A percentile compares a stretch with the other conserved stretches of the same genome.
These are phyloP conservation scores for Boletus sp. DNA, from an alignment of 1,284 basidiomycete genomes.

Conservation along the genomic window DNA sequence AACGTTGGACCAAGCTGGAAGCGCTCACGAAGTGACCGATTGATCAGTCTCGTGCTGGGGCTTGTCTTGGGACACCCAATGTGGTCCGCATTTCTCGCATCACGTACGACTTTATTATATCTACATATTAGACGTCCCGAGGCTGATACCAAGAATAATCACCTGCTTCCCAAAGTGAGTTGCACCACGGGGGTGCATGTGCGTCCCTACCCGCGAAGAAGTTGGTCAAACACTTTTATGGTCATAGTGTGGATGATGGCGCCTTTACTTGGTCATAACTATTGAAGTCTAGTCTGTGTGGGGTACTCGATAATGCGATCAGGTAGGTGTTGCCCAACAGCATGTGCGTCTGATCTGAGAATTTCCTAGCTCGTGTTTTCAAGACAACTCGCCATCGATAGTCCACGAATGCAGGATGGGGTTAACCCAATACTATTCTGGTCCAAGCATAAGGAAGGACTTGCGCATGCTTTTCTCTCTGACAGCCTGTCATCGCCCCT, in stretches of 20 bases:
- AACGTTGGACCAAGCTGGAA: neutral
- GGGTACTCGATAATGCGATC: neutral
- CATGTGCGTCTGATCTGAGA: neutral
- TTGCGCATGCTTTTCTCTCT: neutral
- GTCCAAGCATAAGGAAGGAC: neutral
- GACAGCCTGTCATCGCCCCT: neutral
- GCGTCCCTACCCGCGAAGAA: constrained; percentile 2
- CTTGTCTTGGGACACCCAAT: neutral
- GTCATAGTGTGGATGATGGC: neutral
- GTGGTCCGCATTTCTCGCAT: constrained; percentile 2
- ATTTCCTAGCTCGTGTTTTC: neutral
- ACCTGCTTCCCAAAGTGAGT: no score
- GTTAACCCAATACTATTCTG: neutral
- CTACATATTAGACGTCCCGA: neutral
- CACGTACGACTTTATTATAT: neutral
- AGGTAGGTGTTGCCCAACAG: no score
- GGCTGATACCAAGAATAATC: neutral
- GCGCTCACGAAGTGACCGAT: neutral
- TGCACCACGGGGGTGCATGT: neutral
- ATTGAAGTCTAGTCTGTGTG: neutral
- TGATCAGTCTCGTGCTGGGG: neutral
- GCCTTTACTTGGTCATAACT: neutral
- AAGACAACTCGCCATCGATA: neutral
- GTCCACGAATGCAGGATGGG: neutral
- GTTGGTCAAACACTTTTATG: neutral